phyloP scores from a whole-genome alignment of 106 monocot species.

The Phalaenopsis aphrodite region DNA sequence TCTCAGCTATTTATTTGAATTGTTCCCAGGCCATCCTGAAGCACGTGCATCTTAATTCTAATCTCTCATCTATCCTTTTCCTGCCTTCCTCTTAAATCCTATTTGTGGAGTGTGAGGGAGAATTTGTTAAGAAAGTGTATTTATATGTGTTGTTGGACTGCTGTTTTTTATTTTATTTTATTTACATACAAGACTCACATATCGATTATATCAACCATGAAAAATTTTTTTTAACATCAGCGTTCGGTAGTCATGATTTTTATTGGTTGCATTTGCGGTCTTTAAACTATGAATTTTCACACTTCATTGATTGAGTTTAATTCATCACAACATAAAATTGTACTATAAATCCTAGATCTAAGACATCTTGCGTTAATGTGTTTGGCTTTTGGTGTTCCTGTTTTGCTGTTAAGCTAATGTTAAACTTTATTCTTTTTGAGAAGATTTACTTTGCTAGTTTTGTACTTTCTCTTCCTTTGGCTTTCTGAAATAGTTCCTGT shows the following conservation, averaged over 20 bases:
- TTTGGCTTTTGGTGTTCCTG: too few relatives aligned
- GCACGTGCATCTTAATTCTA: background rate
- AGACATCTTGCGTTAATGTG: too few relatives aligned
- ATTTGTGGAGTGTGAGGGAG: background rate
- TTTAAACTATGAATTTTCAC: too few relatives aligned
- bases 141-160: background rate
- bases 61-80: background rate
- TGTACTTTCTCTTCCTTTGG: background rate
- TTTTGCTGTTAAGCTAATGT: too few relatives aligned
- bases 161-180: background rate
- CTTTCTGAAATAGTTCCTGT: background rate
- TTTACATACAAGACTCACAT: background rate
- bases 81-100: background rate
- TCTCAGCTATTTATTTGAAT: background rate
- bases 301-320: too few relatives aligned
- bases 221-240: too few relatives aligned
- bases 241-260: too few relatives aligned
- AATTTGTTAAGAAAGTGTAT: background rate
- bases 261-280: too few relatives aligned
- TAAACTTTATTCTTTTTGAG: background rate
- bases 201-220: background rate
- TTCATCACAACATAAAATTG: too few relatives aligned
- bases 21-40: background rate
- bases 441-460: background rate
- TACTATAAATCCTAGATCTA: too few relatives aligned